phyloP scores from a whole-genome alignment of 2,329 filamentous ascomycete genomes.

The Paracamarosporium sp. region DNA sequence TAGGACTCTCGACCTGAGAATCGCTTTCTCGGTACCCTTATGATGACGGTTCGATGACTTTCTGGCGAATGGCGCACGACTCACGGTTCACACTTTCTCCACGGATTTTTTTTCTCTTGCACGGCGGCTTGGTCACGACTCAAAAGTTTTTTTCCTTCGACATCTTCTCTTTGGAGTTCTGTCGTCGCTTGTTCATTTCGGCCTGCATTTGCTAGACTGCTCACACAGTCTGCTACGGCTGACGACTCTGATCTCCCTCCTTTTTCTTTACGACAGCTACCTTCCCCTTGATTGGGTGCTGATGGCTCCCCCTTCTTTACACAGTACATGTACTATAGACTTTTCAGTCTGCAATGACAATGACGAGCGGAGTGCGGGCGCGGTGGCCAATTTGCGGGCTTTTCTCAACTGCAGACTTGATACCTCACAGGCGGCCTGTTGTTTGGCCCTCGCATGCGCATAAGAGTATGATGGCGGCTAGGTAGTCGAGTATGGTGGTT shows the following conservation, averaged over 20 bases:
- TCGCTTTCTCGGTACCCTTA: conserved; percentile 29
- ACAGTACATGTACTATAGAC: conserved; percentile 42
- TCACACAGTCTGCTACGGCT: conserved; percentile 13
- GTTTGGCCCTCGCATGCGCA: neutral
- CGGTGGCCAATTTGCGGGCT: conserved; percentile 19
- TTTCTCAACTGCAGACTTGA: conserved; percentile 29
- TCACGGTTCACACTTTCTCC: no score
- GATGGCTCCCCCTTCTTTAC: conserved; percentile 27
- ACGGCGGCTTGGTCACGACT: conserved; percentile 42
- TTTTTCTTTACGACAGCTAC: conserved; percentile 18
- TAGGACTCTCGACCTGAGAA: conserved; percentile 36
- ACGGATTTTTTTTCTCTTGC: conserved; percentile 28
- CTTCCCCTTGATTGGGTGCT: conserved; percentile 39
- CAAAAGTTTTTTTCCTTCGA: conserved; percentile 42
- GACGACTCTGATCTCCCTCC: conserved; percentile 23
- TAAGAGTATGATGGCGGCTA: conserved; percentile 1
- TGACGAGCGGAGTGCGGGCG: conserved; percentile 21
- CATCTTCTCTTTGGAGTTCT: conserved; percentile 16
- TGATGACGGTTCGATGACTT: conserved; percentile 33
- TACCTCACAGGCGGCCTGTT: conserved; percentile 35
- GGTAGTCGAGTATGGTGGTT: neutral
- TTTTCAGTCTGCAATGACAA: conserved; percentile 33
- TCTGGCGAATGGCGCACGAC: conserved; percentile 47
- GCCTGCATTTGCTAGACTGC: neutral
- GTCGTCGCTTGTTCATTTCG: conserved; percentile 6